Evolutionary conservation across 2,329 filamentous ascomycete genomes (phyloP).

Genomic region (Eurotiales sp.): DNA sequence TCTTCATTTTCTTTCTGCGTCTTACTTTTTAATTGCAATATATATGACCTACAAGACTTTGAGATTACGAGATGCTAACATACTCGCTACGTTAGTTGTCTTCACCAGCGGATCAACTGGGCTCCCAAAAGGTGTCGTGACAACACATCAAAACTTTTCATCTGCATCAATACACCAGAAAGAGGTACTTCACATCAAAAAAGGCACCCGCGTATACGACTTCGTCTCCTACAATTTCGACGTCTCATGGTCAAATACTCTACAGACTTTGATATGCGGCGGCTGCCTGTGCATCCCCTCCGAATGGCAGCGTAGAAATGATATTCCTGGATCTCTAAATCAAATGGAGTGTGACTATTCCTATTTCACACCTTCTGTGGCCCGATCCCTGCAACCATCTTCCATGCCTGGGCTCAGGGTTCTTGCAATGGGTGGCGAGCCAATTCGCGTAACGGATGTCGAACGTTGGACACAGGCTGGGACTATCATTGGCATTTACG

Average conservation of each 20-base stretch:
- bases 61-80: no score
- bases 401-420: background rate
- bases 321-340: conserved; percentile 3
- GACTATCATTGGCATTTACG: conserved; percentile 19
- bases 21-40: no score
- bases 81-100: conserved; percentile 60
- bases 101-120: conserved; percentile 92
- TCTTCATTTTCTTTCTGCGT: no score
- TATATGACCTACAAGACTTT: no score
- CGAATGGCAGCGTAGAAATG: conserved; percentile 6
- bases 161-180: conserved; percentile 4
- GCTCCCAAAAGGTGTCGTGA: conserved; percentile 74
- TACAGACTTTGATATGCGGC: conserved; percentile 9
- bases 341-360: background rate
- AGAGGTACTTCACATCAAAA: background rate
- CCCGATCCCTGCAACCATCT: background rate
- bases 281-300: conserved; percentile 12
- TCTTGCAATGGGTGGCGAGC: conserved; percentile 4
- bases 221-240: conserved; percentile 12
- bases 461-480: background rate
- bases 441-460: background rate
- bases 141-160: conserved; percentile 26
- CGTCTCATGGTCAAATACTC: conserved; percentile 10
- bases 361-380: conserved; percentile 8
- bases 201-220: conserved; percentile 1